phyloP scores from a whole-genome alignment of 208 protist species.

The Blastocrithidia nonstop region DNA sequence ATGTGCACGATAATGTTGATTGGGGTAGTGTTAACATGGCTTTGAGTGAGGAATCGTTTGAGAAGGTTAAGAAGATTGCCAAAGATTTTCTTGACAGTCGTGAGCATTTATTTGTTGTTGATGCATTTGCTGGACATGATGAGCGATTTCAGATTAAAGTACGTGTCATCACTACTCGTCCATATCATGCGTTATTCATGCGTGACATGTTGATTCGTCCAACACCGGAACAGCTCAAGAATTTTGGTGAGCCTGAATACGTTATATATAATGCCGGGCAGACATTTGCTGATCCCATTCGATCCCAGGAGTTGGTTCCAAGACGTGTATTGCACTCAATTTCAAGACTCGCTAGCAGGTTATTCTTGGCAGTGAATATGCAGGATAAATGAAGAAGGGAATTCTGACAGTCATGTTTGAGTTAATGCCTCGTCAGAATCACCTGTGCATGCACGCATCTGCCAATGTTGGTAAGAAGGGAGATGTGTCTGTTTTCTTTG shows the following conservation, averaged over 20 bases:
- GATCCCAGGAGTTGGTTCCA: conserved; percentile 67
- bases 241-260: conserved; percentile 92
- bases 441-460: conserved; percentile 88
- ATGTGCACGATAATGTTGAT: conserved; percentile 72
- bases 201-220: conserved; percentile 92
- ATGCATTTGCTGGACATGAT: conserved; percentile 89
- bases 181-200: conserved; percentile 96
- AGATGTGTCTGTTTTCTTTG: conserved; percentile 82
- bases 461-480: conserved; percentile 80
- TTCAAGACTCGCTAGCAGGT: conserved; percentile 83
- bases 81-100: conserved; percentile 86
- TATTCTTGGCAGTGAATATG: conserved; percentile 93
- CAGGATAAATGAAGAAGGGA: conserved; percentile 98
- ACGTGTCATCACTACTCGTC: conserved; percentile 80
- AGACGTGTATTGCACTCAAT: conserved; percentile 64
- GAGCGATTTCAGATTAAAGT: conserved; percentile 87
- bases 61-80: conserved; percentile 82
- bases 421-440: conserved; percentile 82
- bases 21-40: conserved; percentile 92
- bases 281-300: conserved; percentile 78
- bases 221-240: conserved; percentile 73
- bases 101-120: conserved; percentile 88
- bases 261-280: conserved; percentile 92
- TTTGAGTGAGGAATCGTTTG: conserved; percentile 80
- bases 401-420: conserved; percentile 95